Conservation (phyloP, 495 filamentous ascomycete species). For the Glarea lozoyensis region DNA sequence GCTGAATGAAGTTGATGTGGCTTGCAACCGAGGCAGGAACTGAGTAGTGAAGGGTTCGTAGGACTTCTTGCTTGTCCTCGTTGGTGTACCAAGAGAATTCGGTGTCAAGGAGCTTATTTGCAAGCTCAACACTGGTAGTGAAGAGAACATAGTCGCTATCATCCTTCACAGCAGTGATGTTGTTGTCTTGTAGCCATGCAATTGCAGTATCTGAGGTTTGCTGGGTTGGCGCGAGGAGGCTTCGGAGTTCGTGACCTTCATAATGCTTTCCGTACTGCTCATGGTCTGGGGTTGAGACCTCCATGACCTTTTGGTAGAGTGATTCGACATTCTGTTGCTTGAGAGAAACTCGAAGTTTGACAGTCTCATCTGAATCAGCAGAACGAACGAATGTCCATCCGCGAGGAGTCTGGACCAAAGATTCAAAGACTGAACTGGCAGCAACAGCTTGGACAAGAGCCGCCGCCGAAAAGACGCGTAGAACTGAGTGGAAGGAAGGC, state of each 20-base stretch:
- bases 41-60: constrained; percentile 36
- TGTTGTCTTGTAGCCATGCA: constrained; percentile 32
- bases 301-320: constrained; percentile 45
- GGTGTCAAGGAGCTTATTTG: constrained; percentile 39
- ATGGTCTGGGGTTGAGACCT: constrained; percentile 47
- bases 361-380: constrained; percentile 6
- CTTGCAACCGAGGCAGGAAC: constrained; percentile 42
- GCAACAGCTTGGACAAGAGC: constrained; percentile 3
- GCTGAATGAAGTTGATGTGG: constrained; percentile 56
- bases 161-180: constrained; percentile 30
- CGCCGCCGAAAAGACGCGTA: constrained; percentile 5
- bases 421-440: constrained; percentile 11
- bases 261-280: constrained; percentile 48
- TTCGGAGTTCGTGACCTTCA: constrained; percentile 37
- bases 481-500: not conserved
- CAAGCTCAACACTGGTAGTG: constrained; percentile 30
- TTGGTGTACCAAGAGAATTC: constrained; percentile 36
- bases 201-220: constrained; percentile 27
- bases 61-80: constrained; percentile 18
- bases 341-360: constrained; percentile 37
- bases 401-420: constrained; percentile 6
- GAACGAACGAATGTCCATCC: constrained; percentile 11
- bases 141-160: constrained; percentile 43
- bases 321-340: constrained; percentile 34
- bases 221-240: constrained; percentile 30